Base-by-base conservation (phyloP, 129 eudicot species). In the Tanacetum coccineum region DNA sequence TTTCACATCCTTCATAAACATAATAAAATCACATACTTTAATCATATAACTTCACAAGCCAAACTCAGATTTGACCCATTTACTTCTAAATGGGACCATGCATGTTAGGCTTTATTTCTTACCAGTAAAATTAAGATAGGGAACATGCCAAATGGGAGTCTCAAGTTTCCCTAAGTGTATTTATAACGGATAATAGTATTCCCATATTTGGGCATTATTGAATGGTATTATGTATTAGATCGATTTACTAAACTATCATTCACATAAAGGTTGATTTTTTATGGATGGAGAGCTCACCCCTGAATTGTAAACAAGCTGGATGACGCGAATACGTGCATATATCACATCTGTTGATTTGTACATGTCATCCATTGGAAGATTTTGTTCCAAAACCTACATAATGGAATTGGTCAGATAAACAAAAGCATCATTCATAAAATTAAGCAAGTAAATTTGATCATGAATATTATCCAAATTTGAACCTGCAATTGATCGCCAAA, bases 251-350 rank as follows among this genome's bases (percentile, higher is more conserved):
- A 40, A 36, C 20, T 46, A 40, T n/a, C n/a, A n/a, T n/a, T n/a
- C n/a, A n/a, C n/a, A n/a, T n/a, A n/a, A n/a, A n/a, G n/a, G n/a
- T n/a, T n/a, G n/a, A n/a, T n/a, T n/a, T n/a, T n/a, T n/a, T n/a
- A 45, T 46, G 65, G 17, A 46, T 28, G 21, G 63, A 13, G 44
- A 66, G 76, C 84, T 76, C 62, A 88, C 98, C 86, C 98, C 98
- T 47, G 96, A 78, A 84, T 93, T 93, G 66, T 86, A 93, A 56
- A 84, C 70, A 71, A 93, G 96, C 56, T 76, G 95, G 72, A 93
- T 79, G 67, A 93, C 98, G 44, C 98, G 98, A 82, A 93, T 93
- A 47, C 1, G 98, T 64, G 98, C 96, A 59, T 96, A 81, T 62
- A 68, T 80, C 64, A 92, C 91, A 70, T 82, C 84, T 56, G 80